A percentile compares a stretch with the other conserved stretches of the same genome.
Conservation (phyloP, 176 grass and related monocot species). For the Hsuehochloa calcarea region DNA sequence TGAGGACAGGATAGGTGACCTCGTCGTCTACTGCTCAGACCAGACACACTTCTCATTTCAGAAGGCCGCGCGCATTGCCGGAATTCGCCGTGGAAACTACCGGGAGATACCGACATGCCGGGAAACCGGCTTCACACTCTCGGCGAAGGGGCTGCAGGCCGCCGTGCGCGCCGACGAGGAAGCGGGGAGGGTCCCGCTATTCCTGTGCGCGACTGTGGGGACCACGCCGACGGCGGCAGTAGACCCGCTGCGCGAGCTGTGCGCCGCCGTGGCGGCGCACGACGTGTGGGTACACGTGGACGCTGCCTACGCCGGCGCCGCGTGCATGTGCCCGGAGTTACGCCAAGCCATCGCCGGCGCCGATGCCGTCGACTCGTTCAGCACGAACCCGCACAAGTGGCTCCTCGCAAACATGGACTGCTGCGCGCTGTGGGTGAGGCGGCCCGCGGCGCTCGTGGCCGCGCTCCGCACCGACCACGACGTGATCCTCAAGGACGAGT, state of each 20-base stretch:
- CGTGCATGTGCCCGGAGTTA: constrained; percentile 54
- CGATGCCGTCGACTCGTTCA: constrained; percentile 41
- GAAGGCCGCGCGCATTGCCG: constrained; percentile 46
- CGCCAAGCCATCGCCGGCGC: constrained; percentile 8
- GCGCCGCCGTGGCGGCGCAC: not conserved
- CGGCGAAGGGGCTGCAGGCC: not conserved
- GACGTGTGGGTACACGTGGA: constrained; percentile 54
- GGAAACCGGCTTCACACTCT: constrained; percentile 9
- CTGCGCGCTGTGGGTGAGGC: constrained; percentile 57
- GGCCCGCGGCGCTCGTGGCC: not conserved
- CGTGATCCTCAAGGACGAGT: constrained; percentile 39
- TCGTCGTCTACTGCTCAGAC: constrained; percentile 57
- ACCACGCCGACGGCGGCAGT: constrained; percentile 34
- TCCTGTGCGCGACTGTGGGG: constrained; percentile 49
- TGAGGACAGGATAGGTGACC: constrained; percentile 9
- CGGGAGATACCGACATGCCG: constrained; percentile 20
- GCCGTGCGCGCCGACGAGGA: constrained; percentile 35
- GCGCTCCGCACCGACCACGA: constrained; percentile 51
- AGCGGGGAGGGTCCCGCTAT: constrained; percentile 23
- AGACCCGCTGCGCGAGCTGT: constrained; percentile 42
- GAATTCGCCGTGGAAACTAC: constrained; percentile 43
- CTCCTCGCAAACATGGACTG: constrained; percentile 63
- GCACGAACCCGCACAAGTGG: constrained; percentile 61
- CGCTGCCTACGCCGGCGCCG: constrained; percentile 42
- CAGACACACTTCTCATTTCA: constrained; percentile 52